Conservation (phyloP, 805 yeast genomes). For the Brettanomyces custersianus region DNA sequence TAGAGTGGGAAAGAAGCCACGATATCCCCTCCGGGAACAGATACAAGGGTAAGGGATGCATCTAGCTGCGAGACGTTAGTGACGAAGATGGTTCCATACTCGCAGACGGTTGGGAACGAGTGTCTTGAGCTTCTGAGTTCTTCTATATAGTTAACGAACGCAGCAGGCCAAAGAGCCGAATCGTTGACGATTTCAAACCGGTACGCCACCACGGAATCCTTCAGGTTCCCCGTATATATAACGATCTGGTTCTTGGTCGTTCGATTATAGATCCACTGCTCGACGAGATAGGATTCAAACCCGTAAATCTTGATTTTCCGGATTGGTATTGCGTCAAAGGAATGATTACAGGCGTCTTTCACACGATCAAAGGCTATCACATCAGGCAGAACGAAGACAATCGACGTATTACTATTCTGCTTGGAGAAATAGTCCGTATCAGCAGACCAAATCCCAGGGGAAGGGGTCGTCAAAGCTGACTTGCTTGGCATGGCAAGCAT, state of each 20-base stretch:
- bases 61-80: constrained; percentile 80
- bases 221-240: constrained; percentile 75
- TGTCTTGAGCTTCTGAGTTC: constrained; percentile 53
- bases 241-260: constrained; percentile 60
- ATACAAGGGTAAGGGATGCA: constrained; percentile 52
- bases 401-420: too few species aligned
- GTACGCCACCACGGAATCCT: constrained; percentile 51
- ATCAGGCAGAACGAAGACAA: constrained; percentile 48
- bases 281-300: constrained; percentile 84
- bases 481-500: too few species aligned
- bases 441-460: too few species aligned
- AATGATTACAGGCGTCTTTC: constrained; percentile 27
- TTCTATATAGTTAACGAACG: constrained; percentile 51
- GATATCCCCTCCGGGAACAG: constrained; percentile 52
- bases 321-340: constrained; percentile 15
- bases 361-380: constrained; percentile 42
- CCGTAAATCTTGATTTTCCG: constrained; percentile 32
- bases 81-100: constrained; percentile 57
- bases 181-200: constrained; percentile 33
- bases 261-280: constrained; percentile 86
- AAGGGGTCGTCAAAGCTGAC: too few species aligned
- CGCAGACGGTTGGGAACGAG: constrained; percentile 59
- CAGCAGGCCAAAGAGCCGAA: constrained; percentile 32
- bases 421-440: too few species aligned
- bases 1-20: constrained; percentile 43